phyloP scores from a whole-genome alignment of 2,329 filamentous ascomycete genomes.

The Diaporthe citri region DNA sequence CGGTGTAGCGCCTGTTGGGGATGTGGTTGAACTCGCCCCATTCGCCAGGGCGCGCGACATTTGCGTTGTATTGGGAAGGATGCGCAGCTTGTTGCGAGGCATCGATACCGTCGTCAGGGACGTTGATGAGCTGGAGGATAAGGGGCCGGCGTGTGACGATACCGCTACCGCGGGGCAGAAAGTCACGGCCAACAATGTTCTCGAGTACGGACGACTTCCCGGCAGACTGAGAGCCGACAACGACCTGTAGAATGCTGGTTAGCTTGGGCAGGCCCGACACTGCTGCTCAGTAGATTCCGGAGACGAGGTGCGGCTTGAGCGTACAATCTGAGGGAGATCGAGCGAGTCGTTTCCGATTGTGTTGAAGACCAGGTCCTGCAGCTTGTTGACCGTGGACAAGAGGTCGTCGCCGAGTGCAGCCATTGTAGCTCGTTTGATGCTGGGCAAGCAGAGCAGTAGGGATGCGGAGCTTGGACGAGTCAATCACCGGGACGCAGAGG shows the following conservation, averaged over 20 bases:
- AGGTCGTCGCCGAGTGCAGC: conserved; percentile 95
- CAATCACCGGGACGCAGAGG: conserved; percentile 22
- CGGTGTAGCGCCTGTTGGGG: conserved; percentile 95
- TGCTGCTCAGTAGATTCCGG: conserved; percentile 35
- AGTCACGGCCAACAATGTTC: conserved; percentile 98
- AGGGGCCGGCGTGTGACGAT: conserved; percentile 95
- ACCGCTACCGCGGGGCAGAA: conserved; percentile 93
- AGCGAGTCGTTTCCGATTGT: conserved; percentile 99
- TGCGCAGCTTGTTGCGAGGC: conserved; percentile 29
- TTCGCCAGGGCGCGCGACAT: conserved; percentile 77
- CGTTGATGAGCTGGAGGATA: conserved; percentile 98
- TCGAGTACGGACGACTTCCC: conserved; percentile 99
- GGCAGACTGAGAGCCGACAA: conserved; percentile 97
- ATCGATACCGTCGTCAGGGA: conserved; percentile 82
- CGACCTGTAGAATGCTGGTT: conserved; percentile 73
- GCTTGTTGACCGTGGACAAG: conserved; percentile 94
- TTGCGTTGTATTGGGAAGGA: conserved; percentile 58
- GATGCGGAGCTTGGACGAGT: conserved; percentile 26
- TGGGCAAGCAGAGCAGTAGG: conserved; percentile 18
- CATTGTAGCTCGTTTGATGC: conserved; percentile 67
- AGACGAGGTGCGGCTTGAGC: conserved; percentile 48
- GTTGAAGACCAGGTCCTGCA: conserved; percentile 99
- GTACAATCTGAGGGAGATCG: conserved; percentile 97
- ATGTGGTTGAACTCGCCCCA: conserved; percentile 99
- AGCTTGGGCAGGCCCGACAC: conserved; percentile 41